Percentiles rank a stretch among this genome's conserved stretches.
Evolutionary conservation across 192 early-diverging fungal genomes (phyloP).

Genomic region (Coemansia sp.): DNA sequence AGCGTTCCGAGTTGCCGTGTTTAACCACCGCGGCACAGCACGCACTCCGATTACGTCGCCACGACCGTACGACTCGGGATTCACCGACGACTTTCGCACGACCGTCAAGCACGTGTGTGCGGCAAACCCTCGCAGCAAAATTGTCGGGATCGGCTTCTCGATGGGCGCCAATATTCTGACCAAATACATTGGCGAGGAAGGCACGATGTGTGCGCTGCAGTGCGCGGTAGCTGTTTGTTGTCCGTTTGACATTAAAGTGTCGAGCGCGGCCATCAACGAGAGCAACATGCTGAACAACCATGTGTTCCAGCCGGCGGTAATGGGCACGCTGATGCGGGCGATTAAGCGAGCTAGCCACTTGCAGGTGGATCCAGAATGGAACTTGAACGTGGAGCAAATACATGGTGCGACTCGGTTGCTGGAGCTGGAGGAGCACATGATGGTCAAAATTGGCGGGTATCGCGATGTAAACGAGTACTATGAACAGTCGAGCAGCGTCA

Average conservation of each 20-base stretch:
- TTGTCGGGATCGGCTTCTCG: conserved; percentile 84
- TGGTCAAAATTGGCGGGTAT: conserved; percentile 69
- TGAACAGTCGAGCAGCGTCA: conserved; percentile 56
- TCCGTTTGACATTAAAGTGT: conserved; percentile 76
- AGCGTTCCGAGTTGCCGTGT: conserved; percentile 69
- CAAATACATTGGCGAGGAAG: conserved; percentile 83
- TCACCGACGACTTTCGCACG: conserved; percentile 69
- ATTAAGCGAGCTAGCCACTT: conserved; percentile 49
- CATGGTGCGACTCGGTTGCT: conserved; percentile 61
- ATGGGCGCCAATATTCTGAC: conserved; percentile 90
- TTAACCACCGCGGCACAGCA: conserved; percentile 89
- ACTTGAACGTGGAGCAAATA: conserved; percentile 56
- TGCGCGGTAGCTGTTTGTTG: conserved; percentile 78
- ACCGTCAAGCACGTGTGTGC: conserved; percentile 28
- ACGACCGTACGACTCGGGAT: conserved; percentile 74
- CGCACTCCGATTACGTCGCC: conserved; percentile 70
- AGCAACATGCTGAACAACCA: conserved; percentile 57
- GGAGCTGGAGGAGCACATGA: conserved; percentile 77
- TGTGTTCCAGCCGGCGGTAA: conserved; percentile 60
- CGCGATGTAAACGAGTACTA: conserved; percentile 79
- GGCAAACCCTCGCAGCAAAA: conserved; percentile 55
- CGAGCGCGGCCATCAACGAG: conserved; percentile 48
- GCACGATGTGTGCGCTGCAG: conserved; percentile 63
- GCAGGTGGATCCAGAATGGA: conserved; percentile 24
- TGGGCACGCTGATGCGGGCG: conserved; percentile 54